phyloP scores from a whole-genome alignment of 169 alveolate genomes.

The Cryptosporidium xiaoi region DNA sequence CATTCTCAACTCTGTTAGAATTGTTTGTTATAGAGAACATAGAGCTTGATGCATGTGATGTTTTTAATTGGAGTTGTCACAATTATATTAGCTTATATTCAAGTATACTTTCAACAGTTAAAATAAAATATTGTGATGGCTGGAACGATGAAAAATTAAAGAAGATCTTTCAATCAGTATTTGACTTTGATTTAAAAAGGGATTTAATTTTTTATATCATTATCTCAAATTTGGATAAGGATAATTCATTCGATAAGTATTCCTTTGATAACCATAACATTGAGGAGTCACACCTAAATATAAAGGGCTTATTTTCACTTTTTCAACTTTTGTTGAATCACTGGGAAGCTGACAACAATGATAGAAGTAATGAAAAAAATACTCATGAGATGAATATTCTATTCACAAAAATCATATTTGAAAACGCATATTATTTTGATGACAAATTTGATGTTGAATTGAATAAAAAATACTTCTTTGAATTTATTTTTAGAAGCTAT shows the following conservation, averaged over 20 bases:
- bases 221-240: background rate
- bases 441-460: background rate
- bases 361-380: background rate
- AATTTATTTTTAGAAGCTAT: background rate
- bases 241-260: background rate
- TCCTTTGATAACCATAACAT: background rate
- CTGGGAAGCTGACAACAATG: slow-evolving; percentile 5
- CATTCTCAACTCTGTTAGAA: slow-evolving; percentile 38
- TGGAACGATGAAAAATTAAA: slow-evolving; percentile 18
- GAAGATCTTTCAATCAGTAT: slow-evolving; percentile 1
- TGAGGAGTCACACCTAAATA: background rate
- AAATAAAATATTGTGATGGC: background rate
- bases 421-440: background rate
- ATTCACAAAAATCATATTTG: background rate
- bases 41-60: background rate
- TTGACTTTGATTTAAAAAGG: slow-evolving; percentile 33
- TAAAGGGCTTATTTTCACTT: slow-evolving; percentile 52
- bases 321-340: slow-evolving; percentile 24
- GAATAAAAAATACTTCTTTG: background rate
- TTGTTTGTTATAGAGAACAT: slow-evolving; percentile 18
- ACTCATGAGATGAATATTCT: background rate
- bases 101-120: slow-evolving; percentile 25
- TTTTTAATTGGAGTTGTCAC: background rate
- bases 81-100: background rate
- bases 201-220: slow-evolving; percentile 32